Evolutionary conservation across 1,284 basidiomycete species (phyloP), one percentile per base, ranked within the genome.

Genomic region (Cronartium ribicola): DNA sequence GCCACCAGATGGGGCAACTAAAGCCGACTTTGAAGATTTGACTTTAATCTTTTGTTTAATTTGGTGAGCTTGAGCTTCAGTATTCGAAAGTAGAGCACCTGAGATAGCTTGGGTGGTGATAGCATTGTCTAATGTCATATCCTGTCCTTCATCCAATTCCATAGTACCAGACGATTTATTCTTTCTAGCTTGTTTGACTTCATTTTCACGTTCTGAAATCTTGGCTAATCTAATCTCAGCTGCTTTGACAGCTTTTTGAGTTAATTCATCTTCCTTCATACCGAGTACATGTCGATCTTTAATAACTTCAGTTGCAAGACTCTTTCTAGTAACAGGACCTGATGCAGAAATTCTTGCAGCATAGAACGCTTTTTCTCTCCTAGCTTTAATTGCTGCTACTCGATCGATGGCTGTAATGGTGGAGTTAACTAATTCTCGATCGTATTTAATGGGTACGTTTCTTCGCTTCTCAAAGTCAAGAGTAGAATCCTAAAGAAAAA

Each of bases 381-480:
- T 88, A 76, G 87, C 85, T 82, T 90, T 92, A 85, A 99, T 94
- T 84, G 98, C 93, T 76, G 89, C 88, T 67, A 99, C 86, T 77
- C 96, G 88, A 83, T 94, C 93, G 90, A 99, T 98, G 36, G 94
- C 96, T 83, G 90, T 89, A 81, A 99, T 87, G n/a, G 96, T 99
- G 1, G 91, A 92, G 81, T 90, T 87, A 72, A 98, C 85, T 64
- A 99, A 84, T 77, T 97, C 92, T 80, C 96, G 90, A 85, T 98
- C 89, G 86, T 99, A 99, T 80, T 94, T 90, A 76, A 99, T 90
- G 40, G 96, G 96, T 14, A 98, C 88, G 81, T 99, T 97, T 83
- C 96, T 88, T 78, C 96, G 89, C 84, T 99, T 99, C 85, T 99
- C 96, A 82, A 99, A 99, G 81, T 98, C 94, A 82, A 98, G 92